A percentile compares a stretch with the other conserved stretches of the same genome.
Conservation (phyloP, 441 rosid genomes). For the Erysimum cheiri region DNA sequence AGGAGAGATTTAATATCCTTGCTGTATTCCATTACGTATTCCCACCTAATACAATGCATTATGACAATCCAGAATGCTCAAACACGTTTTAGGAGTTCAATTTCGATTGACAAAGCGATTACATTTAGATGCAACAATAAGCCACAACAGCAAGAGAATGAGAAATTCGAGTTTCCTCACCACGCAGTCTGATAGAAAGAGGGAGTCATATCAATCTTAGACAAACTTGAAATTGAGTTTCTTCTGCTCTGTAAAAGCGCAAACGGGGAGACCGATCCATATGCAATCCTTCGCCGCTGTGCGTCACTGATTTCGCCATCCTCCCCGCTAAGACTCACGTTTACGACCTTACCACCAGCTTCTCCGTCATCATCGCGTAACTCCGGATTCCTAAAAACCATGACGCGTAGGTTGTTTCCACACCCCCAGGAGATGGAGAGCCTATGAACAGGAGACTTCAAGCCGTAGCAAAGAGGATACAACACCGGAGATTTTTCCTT, state of each 20-base stretch:
- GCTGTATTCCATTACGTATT: slow-evolving; percentile 86
- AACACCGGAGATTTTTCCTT: slow-evolving; percentile 48
- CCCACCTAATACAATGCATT: slow-evolving; percentile 67
- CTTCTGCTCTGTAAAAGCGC: slow-evolving; percentile 89
- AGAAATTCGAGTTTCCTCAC: slow-evolving; percentile 45
- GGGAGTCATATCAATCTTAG: slow-evolving; percentile 58
- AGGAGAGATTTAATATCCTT: slow-evolving; percentile 77
- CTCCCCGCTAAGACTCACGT: slow-evolving; percentile 66
- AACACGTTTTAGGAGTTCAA: neutral
- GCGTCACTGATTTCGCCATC: slow-evolving; percentile 71
- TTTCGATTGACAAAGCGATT: neutral
- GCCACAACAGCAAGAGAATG: slow-evolving; percentile 3
- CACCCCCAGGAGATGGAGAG: slow-evolving; percentile 86
- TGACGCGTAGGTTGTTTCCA: slow-evolving; percentile 84
- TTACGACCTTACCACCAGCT: slow-evolving; percentile 74
- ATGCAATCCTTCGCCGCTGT: slow-evolving; percentile 81
- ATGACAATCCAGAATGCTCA: slow-evolving; percentile 6
- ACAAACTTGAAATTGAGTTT: slow-evolving; percentile 60
- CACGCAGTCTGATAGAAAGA: slow-evolving; percentile 73
- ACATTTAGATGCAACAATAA: neutral
- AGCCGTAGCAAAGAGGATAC: slow-evolving; percentile 69
- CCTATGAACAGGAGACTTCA: slow-evolving; percentile 69
- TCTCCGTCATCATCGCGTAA: slow-evolving; percentile 43
- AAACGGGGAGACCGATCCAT: slow-evolving; percentile 88
- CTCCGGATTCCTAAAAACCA: slow-evolving; percentile 52